These are phyloP conservation scores for Suillus subluteus DNA, from an alignment of 768 basidiomycete species.

Conservation along the genomic window DNA sequence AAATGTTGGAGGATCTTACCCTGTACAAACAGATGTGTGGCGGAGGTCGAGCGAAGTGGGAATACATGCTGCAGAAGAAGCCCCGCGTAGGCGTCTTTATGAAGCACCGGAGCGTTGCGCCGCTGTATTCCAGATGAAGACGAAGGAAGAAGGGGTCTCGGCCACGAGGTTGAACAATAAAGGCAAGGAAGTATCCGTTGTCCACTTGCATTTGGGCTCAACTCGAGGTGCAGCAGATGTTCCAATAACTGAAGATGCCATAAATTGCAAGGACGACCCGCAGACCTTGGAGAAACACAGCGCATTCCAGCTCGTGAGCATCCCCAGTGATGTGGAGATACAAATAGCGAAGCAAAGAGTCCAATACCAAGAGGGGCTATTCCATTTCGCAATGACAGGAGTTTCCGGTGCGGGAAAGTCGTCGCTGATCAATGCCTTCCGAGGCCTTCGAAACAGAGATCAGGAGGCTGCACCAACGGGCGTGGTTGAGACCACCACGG, in stretches of 20 bases:
- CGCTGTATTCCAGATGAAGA: background rate
- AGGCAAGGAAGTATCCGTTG: slow-evolving; percentile 1
- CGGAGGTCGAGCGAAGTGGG: background rate
- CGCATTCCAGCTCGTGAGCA: slow-evolving; percentile 17
- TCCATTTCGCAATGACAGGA: slow-evolving; percentile 35
- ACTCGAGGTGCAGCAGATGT: background rate
- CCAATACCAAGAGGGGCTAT: slow-evolving; percentile 22
- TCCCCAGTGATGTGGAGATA: slow-evolving; percentile 23
- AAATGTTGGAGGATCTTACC: background rate
- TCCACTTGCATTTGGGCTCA: background rate
- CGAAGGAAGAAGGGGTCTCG: too few relatives aligned
- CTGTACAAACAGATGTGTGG: background rate
- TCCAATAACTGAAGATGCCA: background rate
- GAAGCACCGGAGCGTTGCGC: slow-evolving; percentile 1
- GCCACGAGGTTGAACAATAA: too few relatives aligned
- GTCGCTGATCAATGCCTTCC: slow-evolving; percentile 34
- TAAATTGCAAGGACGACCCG: background rate
- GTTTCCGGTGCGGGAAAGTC: slow-evolving; percentile 33
- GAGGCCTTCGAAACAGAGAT: slow-evolving; percentile 28
- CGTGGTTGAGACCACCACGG: slow-evolving; percentile 28
- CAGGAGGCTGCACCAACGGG: slow-evolving; percentile 29
- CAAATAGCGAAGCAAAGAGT: slow-evolving; percentile 10
- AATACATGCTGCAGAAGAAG: background rate
- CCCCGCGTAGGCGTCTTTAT: slow-evolving; percentile 3
- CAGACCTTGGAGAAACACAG: slow-evolving; percentile 8